Conservation (phyloP, 2,329 filamentous ascomycete species). For the Metarhizium rileyi region DNA sequence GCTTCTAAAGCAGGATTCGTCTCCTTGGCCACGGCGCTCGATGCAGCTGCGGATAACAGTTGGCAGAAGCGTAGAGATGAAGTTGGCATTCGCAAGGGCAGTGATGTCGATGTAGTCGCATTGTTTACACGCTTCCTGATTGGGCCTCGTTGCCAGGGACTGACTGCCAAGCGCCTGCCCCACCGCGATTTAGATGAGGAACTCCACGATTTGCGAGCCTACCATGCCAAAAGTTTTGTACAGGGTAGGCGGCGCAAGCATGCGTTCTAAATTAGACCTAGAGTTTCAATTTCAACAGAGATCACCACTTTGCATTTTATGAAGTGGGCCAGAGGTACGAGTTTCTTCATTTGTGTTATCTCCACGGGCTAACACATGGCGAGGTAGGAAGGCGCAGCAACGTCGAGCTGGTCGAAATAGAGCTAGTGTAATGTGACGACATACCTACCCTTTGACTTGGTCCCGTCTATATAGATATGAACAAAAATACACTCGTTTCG, state of each 20-base stretch:
- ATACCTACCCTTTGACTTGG: not conserved
- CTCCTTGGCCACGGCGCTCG: not conserved
- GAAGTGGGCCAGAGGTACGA: constrained; percentile 5
- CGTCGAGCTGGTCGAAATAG: not conserved
- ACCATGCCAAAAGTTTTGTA: no score
- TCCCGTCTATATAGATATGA: not conserved
- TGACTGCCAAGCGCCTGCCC: not conserved
- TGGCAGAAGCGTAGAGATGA: not conserved
- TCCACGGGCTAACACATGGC: constrained; percentile 15
- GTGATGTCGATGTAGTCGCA: constrained; percentile 2
- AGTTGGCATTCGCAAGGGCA: not conserved
- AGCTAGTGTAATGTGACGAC: not conserved
- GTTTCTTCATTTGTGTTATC: constrained; percentile 13
- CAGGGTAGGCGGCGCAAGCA: no score
- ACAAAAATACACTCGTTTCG: not conserved
- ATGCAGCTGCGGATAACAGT: not conserved
- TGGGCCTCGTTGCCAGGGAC: constrained; percentile 7
- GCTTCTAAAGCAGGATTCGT: not conserved
- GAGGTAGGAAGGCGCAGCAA: constrained; percentile 5
- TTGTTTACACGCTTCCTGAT: constrained; percentile 9
- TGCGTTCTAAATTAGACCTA: no score
- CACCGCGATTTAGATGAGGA: not conserved
- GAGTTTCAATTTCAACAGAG: no score
- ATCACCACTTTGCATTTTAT: constrained; percentile 12
- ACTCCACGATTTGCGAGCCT: no score